Evolutionary conservation across 1,139 yeast species (phyloP), one percentile per base, ranked within the genome.

Genomic region (Zygosaccharomyces sapae): DNA sequence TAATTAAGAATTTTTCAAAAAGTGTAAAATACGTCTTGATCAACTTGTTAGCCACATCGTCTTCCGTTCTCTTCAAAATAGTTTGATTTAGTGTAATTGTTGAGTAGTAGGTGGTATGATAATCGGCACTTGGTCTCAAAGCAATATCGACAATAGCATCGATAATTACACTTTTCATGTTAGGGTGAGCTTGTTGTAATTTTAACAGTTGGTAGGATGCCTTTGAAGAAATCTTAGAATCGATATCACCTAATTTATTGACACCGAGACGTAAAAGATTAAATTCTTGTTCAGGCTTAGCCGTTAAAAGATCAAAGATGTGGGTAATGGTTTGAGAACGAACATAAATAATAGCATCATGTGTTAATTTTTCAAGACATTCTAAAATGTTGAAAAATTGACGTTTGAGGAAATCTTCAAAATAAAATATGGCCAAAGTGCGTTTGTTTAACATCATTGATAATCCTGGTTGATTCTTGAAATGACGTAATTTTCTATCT

Each of bases 261-360:
- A 89, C 94, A 43, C 96, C 96, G 49, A 94, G 74, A 58, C 92
- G 78, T 59, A 92, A 74, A 56, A 94, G 72, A 65, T 94, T 92
- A 43, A 84, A 95, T 69, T 92, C 99, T 71, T 94, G 98, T 70
- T 92, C 99, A 2, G 99, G 97, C 65, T 90, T 90, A 12, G 85
- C 76, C 56, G 80, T 82, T 51, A 92, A 71, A 40, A 92, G 73
- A 52, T 87, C 95, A 57, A 90, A 86, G 37, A 90, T 76, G 62
- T 87, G 92, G 41, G 77, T 73, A 33, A 89, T 76, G 35, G 86
- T 81, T 54, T 80, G 86, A 74, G 84, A 77, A 66, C 96, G 80
- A 37, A 92, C 95, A 62, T 86, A 94, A 48, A 84, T 80, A 58
- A 92, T 89, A n/a, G 97, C 86, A 66, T 92, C 98, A 62, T 88